Percentiles rank a stretch among this genome's conserved stretches.
Conservation (phyloP, 139 green algal species). For the Nannochloris sp. region DNA sequence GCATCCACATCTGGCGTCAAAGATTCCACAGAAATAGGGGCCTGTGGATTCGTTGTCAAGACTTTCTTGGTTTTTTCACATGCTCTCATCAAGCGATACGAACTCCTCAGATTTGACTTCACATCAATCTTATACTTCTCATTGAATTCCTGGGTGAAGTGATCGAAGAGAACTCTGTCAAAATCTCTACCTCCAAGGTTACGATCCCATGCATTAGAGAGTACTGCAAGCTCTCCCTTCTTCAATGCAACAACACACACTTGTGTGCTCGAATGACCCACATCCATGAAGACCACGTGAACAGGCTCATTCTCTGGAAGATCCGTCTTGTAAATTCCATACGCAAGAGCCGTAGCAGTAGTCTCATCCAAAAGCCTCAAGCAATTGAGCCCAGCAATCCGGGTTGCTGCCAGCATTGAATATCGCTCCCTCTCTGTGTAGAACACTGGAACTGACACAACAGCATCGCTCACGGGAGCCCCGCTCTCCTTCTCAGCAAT, state of each 20-base stretch:
- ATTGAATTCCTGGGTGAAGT: conserved; percentile 84
- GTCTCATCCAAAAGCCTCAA: conserved; percentile 94
- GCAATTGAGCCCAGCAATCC: conserved; percentile 79
- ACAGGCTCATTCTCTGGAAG: conserved; percentile 76
- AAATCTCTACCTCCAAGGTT: conserved; percentile 85
- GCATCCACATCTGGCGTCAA: conserved; percentile 92
- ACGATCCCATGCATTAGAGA: conserved; percentile 82
- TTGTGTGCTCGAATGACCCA: conserved; percentile 84
- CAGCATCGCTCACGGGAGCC: conserved; percentile 75
- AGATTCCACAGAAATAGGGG: conserved; percentile 85
- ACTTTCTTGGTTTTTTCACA: conserved; percentile 86
- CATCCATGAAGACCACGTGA: conserved; percentile 92
- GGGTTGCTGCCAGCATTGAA: conserved; percentile 67
- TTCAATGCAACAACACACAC: conserved; percentile 87
- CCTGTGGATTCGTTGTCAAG: conserved; percentile 83
- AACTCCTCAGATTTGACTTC: conserved; percentile 59
- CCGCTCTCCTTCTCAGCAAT: conserved; percentile 83
- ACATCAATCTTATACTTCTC: conserved; percentile 83
- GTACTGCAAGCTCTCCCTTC: conserved; percentile 77
- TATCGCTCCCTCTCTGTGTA: conserved; percentile 76
- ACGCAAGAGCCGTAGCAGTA: conserved; percentile 89
- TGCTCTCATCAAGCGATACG: conserved; percentile 70
- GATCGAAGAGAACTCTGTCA: conserved; percentile 84
- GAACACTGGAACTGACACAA: conserved; percentile 85
- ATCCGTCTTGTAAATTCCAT: conserved; percentile 99